Percentiles rank a stretch among this genome's conserved stretches.
Evolutionary conservation across 352 stramenopile genomes (phyloP).

Genomic region (Phytophthora citricola): DNA sequence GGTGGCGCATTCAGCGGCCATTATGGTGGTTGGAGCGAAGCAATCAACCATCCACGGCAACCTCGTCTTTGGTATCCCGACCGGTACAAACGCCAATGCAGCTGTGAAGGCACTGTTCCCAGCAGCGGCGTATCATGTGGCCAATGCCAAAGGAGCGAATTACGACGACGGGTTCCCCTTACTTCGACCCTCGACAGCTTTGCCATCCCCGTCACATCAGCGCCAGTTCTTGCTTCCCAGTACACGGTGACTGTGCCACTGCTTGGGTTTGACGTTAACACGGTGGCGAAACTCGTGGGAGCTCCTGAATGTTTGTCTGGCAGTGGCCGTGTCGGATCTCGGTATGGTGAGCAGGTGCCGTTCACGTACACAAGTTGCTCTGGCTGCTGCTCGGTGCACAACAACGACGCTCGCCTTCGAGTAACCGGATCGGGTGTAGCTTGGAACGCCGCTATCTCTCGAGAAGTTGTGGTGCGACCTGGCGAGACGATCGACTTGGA

Average conservation of each 20-base stretch:
- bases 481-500: conserved; percentile 60
- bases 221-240: conserved; percentile 33
- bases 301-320: conserved; percentile 65
- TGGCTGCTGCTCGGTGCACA: conserved; percentile 68
- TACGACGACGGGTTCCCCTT: conserved; percentile 34
- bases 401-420: conserved; percentile 57
- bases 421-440: conserved; percentile 38
- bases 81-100: conserved; percentile 6
- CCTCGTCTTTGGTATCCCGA: conserved; percentile 60
- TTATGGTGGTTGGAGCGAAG: conserved; percentile 59
- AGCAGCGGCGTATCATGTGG: conserved; percentile 43
- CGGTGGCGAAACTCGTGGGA: conserved; percentile 74
- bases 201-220: conserved; percentile 41
- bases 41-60: conserved; percentile 64
- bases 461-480: conserved; percentile 49
- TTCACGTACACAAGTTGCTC: conserved; percentile 72
- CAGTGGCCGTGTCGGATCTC: conserved; percentile 52
- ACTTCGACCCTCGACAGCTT: conserved; percentile 40
- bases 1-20: conserved; percentile 54
- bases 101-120: conserved; percentile 9
- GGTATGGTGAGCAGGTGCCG: conserved; percentile 52
- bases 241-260: conserved; percentile 54
- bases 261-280: conserved; percentile 62
- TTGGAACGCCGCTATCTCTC: conserved; percentile 45
- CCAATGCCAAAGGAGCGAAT: conserved; percentile 53